Base-by-base conservation (phyloP, 2,329 filamentous ascomycete genomes). In the Berkeleyomyces basicola region DNA sequence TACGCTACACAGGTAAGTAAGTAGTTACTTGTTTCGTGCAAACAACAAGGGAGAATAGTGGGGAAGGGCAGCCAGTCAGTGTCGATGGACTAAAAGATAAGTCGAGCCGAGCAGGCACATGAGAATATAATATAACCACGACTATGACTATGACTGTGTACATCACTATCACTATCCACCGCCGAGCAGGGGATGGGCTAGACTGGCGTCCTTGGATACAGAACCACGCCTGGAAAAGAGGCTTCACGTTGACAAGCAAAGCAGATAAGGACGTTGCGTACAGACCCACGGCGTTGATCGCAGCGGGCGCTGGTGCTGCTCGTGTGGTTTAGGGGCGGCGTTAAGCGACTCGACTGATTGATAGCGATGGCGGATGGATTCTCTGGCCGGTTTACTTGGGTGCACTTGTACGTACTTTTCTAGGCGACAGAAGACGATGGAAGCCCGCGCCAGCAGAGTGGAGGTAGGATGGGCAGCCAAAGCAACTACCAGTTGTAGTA, bases 341-440 rank as follows among this genome's bases (percentile, higher is more conserved):
- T 55, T 55, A 37, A 60, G 58, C 42, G n/a, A 44, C 58, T 59
- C 49, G 23, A 53, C 10, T n/a, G 58, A 36, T 60, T 60, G 31
- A 47, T 47, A 49, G 16, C 23, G 23, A 23, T 23, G 23, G 23
- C 23, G 23, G 23, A 23, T 23, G 23, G 23, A 23, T 23, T 23
- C 23, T 23, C 23, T 23, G 23, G 23, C 23, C 23, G 23, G 23
- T 23, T 23, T 23, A 23, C 23, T 23, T 23, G 23, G 23, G 23
- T 23, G 23, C 23, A 23, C 23, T 23, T 23, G 23, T 2, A 49
- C 33, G 31, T 46, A 23, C 43, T 49, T 60, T 23, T 61, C 36
- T 55, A 61, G 46, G 60, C 60, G 60, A 42, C 16, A 46, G 49
- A 61, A 61, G 44, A 59, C 61, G 53, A 63, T 51, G 53, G 51